Evolutionary conservation across 352 stramenopile genomes (phyloP), one percentile per base, ranked within the genome.

Genomic region (Thraustotheca clavata): DNA sequence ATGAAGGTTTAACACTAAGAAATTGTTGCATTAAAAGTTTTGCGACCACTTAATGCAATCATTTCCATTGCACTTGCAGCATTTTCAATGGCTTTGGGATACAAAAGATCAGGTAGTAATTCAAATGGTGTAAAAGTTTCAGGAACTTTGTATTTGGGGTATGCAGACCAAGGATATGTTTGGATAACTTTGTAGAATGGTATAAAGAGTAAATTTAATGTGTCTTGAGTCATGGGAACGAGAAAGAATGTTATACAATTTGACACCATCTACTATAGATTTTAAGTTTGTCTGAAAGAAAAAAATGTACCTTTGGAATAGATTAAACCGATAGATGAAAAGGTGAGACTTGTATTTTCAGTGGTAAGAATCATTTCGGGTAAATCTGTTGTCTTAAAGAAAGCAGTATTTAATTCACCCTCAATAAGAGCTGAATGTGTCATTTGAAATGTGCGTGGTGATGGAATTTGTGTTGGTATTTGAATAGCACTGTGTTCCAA

Each of bases 1-100:
- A n/a, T n/a, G n/a, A n/a, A n/a, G n/a, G n/a, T n/a, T n/a, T n/a
- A n/a, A n/a, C n/a, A n/a, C n/a, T n/a, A n/a, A n/a, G n/a, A n/a
- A n/a, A n/a, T n/a, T n/a, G n/a, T n/a, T n/a, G n/a, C n/a, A n/a
- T n/a, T n/a, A n/a, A n/a, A n/a, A n/a, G n/a, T n/a, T n/a, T 73
- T 73, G 24, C 62, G 68, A 6, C 48, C 69, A 16, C 67, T 67
- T 18, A 73, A 66, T 36, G 35, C 55, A 32, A 36, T 68, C 46
- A 73, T 67, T 48, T 73, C 69, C 69, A 73, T 73, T 35, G 43
- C 41, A 36, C 69, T 73, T 4, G 69, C 69, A 24, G 47, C 68
- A 24, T 31, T 60, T 49, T 73, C 69, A 34, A 73, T 73, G n/a
- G 63, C 59, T 43, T 73, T 73, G 12, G 68, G 34, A 22, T 62